Base-by-base conservation (phyloP, 306 rosid genomes). In the Quercus parvula region DNA sequence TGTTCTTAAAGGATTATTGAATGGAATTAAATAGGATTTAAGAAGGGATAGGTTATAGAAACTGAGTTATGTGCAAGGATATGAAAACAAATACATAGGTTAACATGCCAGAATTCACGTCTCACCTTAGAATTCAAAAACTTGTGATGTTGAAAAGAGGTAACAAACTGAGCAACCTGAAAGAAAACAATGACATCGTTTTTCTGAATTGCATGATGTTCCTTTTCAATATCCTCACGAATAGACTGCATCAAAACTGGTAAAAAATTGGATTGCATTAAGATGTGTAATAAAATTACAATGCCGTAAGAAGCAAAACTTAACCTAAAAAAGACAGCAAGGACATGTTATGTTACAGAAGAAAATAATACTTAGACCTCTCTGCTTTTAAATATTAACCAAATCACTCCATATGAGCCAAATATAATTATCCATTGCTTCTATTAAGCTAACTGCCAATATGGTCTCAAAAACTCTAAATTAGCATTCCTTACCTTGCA, bases 161-260 rank as follows among this genome's bases (percentile, higher is more conserved):
- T 87, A 86, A 85, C 90, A 87, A 94, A 94, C 83, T 91, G 97
- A 64, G 95, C 95, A 67, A 92, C 97, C 63, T 88, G 92, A 89
- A 94, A 92, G 86, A 92, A 94, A 83, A 91, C 83, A 78, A 83
- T 70, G 20, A 94, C 75, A 76, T 94, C 97, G 51, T 83, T 89
- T 61, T 79, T 84, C 74, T 92, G 95, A 81, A 94, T 83, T 49
- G 94, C 78, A 74, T 89, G 95, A 77, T 91, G 97, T 59, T 94
- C 97, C 88, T 86, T 94, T 67, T 70, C 92, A 81, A 92, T 91
- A 83, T 90, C 97, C 84, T 89, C 91, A 13, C 88, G 84, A 73
- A 94, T 69, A 25, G 93, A 87, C 86, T 85, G 91, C 97, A 90
- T 94, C 87, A 94, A 71, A 84, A 82, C 99, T 94, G 94, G 78